Evolutionary conservation across 2,329 filamentous ascomycete genomes (phyloP).

Genomic region (Ophiobolus disseminans): DNA sequence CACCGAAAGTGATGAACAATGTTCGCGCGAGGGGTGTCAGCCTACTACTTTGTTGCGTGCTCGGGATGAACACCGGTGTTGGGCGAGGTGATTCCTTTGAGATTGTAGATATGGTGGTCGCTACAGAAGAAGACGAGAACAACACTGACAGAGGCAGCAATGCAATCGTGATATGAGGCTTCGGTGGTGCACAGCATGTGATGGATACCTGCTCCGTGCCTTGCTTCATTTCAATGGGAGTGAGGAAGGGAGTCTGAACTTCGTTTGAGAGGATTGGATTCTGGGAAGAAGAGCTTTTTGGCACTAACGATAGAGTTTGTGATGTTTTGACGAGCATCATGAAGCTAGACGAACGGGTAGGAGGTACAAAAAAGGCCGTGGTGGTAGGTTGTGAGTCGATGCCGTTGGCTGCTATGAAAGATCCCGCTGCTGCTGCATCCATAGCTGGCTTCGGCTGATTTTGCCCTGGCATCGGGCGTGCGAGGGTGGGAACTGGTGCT

Average conservation of each 20-base stretch:
- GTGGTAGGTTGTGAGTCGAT: background rate
- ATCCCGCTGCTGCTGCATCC: slow-evolving; percentile 1
- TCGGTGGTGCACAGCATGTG: too few relatives aligned
- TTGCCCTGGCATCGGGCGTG: slow-evolving; percentile 13
- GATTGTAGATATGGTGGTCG: background rate
- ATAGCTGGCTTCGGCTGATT: slow-evolving; percentile 13
- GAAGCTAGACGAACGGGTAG: background rate
- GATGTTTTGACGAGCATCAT: too few relatives aligned
- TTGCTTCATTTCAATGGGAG: too few relatives aligned
- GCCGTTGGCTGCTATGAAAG: background rate
- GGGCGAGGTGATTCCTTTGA: slow-evolving; percentile 2
- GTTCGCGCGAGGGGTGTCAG: slow-evolving; percentile 12
- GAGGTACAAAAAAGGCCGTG: background rate
- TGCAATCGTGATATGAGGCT: too few relatives aligned
- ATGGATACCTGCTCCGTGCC: too few relatives aligned
- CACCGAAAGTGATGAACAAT: slow-evolving; percentile 16
- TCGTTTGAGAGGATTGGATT: too few relatives aligned
- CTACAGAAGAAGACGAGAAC: background rate
- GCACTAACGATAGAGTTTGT: too few relatives aligned
- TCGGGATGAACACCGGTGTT: background rate
- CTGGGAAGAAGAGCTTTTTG: too few relatives aligned
- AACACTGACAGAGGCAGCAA: background rate
- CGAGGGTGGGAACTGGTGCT: background rate
- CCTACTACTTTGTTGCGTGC: slow-evolving; percentile 1
- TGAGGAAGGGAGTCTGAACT: too few relatives aligned